These are phyloP conservation scores for Ceratobasidium sp. DNA, from an alignment of 1,284 basidiomycete genomes.

Conservation along the genomic window DNA sequence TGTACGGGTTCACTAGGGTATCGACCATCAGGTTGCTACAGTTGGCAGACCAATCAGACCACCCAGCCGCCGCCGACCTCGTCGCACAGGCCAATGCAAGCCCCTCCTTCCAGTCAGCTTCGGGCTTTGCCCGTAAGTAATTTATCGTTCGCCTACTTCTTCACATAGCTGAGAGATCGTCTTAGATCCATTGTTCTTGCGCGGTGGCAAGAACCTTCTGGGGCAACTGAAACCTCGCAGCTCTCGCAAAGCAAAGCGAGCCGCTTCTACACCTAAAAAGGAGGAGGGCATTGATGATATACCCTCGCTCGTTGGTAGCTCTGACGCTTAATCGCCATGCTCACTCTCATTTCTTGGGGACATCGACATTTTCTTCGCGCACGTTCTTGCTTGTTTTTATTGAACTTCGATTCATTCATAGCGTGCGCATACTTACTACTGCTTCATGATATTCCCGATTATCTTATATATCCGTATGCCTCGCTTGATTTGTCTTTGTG, in stretches of 20 bases:
- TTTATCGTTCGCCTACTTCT: slow-evolving; percentile 21
- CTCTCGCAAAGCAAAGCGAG: slow-evolving; percentile 38
- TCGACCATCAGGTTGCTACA: slow-evolving; percentile 42
- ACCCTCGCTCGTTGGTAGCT: slow-evolving; percentile 7
- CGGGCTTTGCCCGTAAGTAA: slow-evolving; percentile 41
- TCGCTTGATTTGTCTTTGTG: background rate
- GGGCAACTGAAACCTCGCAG: slow-evolving; percentile 40
- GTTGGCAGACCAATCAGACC: slow-evolving; percentile 36
- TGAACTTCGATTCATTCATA: background rate
- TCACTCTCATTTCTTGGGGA: slow-evolving; percentile 3
- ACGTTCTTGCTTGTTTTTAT: background rate
- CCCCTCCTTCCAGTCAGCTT: slow-evolving; percentile 29
- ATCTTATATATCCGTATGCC: slow-evolving; percentile 28
- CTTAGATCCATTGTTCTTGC: slow-evolving; percentile 34
- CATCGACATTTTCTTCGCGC: slow-evolving; percentile 8
- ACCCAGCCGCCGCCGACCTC: slow-evolving; percentile 32
- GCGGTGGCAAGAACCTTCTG: slow-evolving; percentile 41
- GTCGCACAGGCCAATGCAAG: slow-evolving; percentile 35
- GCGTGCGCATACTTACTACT: slow-evolving; percentile 28
- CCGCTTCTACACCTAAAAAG: slow-evolving; percentile 36
- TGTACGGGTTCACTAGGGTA: slow-evolving; percentile 42
- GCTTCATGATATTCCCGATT: slow-evolving; percentile 11
- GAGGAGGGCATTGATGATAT: slow-evolving; percentile 17
- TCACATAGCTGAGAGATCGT: background rate
- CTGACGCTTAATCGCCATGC: slow-evolving; percentile 16